A percentile compares a stretch with the other conserved stretches of the same genome.
Conservation (phyloP, 2,329 filamentous ascomycete species). For the Stylonectria norvegica region DNA sequence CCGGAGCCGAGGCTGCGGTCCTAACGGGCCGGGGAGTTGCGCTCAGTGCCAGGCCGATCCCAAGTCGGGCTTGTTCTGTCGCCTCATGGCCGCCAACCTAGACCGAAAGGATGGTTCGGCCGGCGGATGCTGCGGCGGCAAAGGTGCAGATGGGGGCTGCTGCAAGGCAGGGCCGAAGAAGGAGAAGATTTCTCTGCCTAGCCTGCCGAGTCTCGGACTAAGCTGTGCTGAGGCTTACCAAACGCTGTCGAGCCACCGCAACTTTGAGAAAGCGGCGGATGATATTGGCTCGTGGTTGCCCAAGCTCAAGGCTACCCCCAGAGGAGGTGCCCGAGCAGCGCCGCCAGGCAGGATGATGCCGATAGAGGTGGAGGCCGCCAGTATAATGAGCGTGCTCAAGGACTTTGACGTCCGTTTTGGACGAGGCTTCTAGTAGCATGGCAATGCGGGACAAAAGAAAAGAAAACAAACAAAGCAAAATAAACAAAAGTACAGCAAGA, state of each 20-base stretch:
- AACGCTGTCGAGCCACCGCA: constrained; percentile 71
- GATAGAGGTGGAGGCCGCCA: constrained; percentile 77
- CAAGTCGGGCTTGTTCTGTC: constrained; percentile 78
- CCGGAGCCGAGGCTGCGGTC: constrained; percentile 47
- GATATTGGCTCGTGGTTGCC: constrained; percentile 75
- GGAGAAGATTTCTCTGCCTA: constrained; percentile 35
- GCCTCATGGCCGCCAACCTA: constrained; percentile 68
- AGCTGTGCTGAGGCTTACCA: constrained; percentile 77
- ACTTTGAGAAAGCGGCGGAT: constrained; percentile 69
- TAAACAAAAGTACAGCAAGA: constrained; percentile 12
- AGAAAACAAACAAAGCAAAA: constrained; percentile 2
- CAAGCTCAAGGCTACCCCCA: constrained; percentile 61
- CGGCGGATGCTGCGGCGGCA: constrained; percentile 63
- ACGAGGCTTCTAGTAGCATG: constrained; percentile 30
- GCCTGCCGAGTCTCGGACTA: constrained; percentile 53
- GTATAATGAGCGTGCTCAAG: constrained; percentile 81
- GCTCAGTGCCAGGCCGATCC: constrained; percentile 75
- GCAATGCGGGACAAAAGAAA: constrained; percentile 5
- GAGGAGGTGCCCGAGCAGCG: constrained; percentile 26
- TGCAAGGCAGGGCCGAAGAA: constrained; percentile 48
- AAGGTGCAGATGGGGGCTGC: constrained; percentile 57
- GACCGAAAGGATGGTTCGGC: constrained; percentile 39
- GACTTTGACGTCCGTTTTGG: constrained; percentile 76
- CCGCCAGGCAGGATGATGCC: constrained; percentile 48
- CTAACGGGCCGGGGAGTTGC: constrained; percentile 73